phyloP scores from a whole-genome alignment of 2,329 filamentous ascomycete genomes.

The Raffaelea ambrosiae region DNA sequence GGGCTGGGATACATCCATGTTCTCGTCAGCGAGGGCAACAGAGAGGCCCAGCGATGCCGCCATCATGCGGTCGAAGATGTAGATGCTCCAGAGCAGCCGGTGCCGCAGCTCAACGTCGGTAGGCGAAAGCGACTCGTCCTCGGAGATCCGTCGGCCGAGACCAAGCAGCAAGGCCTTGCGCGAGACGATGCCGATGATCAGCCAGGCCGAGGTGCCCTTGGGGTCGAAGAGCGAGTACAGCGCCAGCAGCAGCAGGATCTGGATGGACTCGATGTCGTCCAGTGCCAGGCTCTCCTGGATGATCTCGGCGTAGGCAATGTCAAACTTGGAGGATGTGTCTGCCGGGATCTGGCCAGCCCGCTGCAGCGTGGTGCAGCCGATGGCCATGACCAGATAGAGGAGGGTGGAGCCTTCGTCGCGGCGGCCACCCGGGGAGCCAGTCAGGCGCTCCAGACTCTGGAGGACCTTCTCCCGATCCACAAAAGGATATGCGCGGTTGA shows the following conservation, averaged over 20 bases:
- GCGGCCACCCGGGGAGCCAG: constrained; percentile 8
- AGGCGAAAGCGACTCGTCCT: neutral
- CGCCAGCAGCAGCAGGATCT: constrained; percentile 31
- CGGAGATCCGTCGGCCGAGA: constrained; percentile 21
- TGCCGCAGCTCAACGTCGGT: constrained; percentile 17
- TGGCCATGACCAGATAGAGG: constrained; percentile 35
- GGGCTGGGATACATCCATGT: constrained; percentile 31
- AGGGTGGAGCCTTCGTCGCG: constrained; percentile 24
- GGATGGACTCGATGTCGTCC: constrained; percentile 27
- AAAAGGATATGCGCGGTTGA: constrained; percentile 37
- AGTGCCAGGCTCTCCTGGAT: constrained; percentile 29
- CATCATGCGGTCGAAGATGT: constrained; percentile 36
- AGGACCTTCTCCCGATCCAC: constrained; percentile 28
- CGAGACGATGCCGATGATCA: constrained; percentile 29
- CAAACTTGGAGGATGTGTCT: constrained; percentile 22
- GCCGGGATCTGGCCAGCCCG: constrained; percentile 30
- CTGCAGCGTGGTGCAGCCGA: constrained; percentile 34
- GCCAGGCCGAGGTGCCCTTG: constrained; percentile 26
- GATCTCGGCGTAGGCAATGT: constrained; percentile 29
- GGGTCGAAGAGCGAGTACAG: constrained; percentile 36
- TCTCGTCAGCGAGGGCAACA: constrained; percentile 28
- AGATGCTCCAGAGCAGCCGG: constrained; percentile 36
- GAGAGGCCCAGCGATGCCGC: constrained; percentile 31
- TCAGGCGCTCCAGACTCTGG: constrained; percentile 20
- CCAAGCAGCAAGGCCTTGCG: constrained; percentile 30